A percentile compares a stretch with the other conserved stretches of the same genome.
These are phyloP conservation scores for Prinsepia uniflora DNA, from an alignment of 306 rosid species.

Conservation along the genomic window DNA sequence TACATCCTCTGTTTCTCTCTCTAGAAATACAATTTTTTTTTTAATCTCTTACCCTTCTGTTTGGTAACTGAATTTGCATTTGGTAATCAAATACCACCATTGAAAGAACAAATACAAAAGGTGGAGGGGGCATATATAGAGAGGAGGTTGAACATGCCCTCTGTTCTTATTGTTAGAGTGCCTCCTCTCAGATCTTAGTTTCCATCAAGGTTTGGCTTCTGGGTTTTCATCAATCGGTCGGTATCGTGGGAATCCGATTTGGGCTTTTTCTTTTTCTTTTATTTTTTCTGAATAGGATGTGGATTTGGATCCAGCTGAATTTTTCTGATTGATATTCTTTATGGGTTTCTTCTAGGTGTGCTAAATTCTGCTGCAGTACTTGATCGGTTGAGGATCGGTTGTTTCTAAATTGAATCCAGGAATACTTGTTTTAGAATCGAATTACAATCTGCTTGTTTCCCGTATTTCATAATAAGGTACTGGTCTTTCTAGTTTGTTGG, in stretches of 20 bases:
- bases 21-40: conserved; percentile 29
- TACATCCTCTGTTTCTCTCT: conserved; percentile 38
- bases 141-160: conserved; percentile 66
- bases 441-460: conserved; percentile 44
- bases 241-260: conserved; percentile 55
- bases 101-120: conserved; percentile 48
- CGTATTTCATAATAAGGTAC: conserved; percentile 39
- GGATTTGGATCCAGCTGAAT: conserved; percentile 53
- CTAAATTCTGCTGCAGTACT: conserved; percentile 45
- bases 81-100: conserved; percentile 57
- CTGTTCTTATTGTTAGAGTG: conserved; percentile 63
- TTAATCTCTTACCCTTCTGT: conserved; percentile 40
- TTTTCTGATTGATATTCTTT: conserved; percentile 31
- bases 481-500: conserved; percentile 22
- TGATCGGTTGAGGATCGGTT: conserved; percentile 81
- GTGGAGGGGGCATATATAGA: conserved; percentile 52
- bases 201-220: conserved; percentile 56
- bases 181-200: conserved; percentile 93
- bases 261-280: conserved; percentile 37
- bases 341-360: conserved; percentile 43
- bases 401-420: conserved; percentile 52
- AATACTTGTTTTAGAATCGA: conserved; percentile 45
- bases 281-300: conserved; percentile 29
- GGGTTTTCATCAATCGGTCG: conserved; percentile 67
- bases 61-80: conserved; percentile 74